Percentiles rank a stretch among this genome's conserved stretches.
phyloP scores from a whole-genome alignment of 2,329 filamentous ascomycete genomes.

The Ophiostoma sp. region DNA sequence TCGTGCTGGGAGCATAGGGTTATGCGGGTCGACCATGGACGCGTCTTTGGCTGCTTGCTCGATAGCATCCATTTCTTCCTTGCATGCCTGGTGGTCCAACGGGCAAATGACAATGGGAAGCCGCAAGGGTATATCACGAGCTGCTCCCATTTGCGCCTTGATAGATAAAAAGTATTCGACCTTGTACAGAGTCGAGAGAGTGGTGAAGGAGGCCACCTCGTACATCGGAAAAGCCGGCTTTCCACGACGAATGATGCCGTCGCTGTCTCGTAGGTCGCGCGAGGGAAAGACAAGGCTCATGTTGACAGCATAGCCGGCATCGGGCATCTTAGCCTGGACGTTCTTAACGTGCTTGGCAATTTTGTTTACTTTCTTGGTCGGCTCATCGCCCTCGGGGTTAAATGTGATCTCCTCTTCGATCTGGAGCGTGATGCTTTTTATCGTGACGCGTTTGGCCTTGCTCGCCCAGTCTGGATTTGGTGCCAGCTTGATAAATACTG shows the following conservation, averaged over 20 bases:
- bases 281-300: conserved; percentile 85
- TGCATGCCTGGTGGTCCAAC: conserved; percentile 89
- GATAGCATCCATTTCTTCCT: conserved; percentile 98
- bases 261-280: conserved; percentile 78
- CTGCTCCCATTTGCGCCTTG: conserved; percentile 71
- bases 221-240: conserved; percentile 87
- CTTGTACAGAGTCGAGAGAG: conserved; percentile 89
- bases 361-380: conserved; percentile 81
- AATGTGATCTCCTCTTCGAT: conserved; percentile 99
- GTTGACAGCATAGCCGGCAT: conserved; percentile 88
- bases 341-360: conserved; percentile 77
- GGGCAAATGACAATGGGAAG: conserved; percentile 96
- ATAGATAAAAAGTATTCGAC: conserved; percentile 96
- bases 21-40: conserved; percentile 78
- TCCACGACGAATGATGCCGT: conserved; percentile 79
- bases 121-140: conserved; percentile 79
- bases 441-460: conserved; percentile 87
- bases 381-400: conserved; percentile 95
- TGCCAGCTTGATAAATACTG: conserved; percentile 88
- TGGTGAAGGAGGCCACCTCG: conserved; percentile 84
- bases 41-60: conserved; percentile 94
- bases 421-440: conserved; percentile 85
- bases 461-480: conserved; percentile 87
- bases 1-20: conserved; percentile 84
- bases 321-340: conserved; percentile 79